Evolutionary conservation across 805 yeast genomes (phyloP), one percentile per base, ranked within the genome.

Genomic region (Sugiyamaella smithiae): DNA sequence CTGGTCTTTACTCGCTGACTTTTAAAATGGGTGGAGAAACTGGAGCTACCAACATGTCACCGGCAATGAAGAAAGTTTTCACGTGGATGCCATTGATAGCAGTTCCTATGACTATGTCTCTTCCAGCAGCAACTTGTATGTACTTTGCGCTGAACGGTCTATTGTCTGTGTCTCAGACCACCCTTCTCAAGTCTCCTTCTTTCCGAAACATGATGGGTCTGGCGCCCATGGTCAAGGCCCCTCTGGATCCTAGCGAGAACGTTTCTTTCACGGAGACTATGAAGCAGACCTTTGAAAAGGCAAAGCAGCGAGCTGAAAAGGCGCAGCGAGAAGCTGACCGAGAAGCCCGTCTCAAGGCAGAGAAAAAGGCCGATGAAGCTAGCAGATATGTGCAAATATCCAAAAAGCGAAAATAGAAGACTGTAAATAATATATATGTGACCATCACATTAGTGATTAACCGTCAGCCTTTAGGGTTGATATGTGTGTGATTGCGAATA

Each of bases 11-110:
- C 52, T 77, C 86, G 47, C 74, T 80, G 1, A 84, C 91, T 58
- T 81, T 91, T 66, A 80, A 81, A 64, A 70, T 82, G 40, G 98
- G 97, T 52, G 97, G 97, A 57, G 97, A 91, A 65, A 85, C 93
- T 9, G 97, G 96, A 45, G 83, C 86, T 29, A 80, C 76, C 45
- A 76, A 74, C 46, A 73, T 85, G 68, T 71, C 78, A 52, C 85
- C 88, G 1, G 75, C 75, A 36, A 75, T 83, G 80, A 80, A 79
- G 68, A 84, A 81, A 59, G 65, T 85, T 19, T 77, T 91, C 72
- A 80, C 84, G 33, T 73, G 77, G 37, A 67, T 88, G 59, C 98
- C 98, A 12, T 74, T 89, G 56, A 70, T 84, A 25, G 88, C 97
- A 2, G 83, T 91, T 53, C 81, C 90, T n/a, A 80, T 91, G 57